These are phyloP conservation scores for Pyracantha coccinea DNA, from an alignment of 331 rosid species.

Conservation along the genomic window DNA sequence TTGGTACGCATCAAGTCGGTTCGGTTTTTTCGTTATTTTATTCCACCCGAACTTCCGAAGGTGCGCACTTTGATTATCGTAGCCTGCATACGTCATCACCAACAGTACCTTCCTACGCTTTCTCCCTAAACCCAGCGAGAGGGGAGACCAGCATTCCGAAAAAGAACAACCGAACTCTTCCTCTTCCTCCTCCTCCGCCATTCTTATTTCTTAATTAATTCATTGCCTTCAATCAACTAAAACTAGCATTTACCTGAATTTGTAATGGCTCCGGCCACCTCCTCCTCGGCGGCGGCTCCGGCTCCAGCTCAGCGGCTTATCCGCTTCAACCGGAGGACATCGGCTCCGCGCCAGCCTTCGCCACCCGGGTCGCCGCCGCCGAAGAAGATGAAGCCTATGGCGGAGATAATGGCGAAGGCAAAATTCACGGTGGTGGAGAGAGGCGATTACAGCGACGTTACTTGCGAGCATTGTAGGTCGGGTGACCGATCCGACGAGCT, in stretches of 20 bases:
- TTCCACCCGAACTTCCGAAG: not conserved
- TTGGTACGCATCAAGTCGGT: no score
- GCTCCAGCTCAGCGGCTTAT: not conserved
- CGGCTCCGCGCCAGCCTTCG: not conserved
- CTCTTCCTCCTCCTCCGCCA: not conserved
- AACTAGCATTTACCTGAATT: not conserved
- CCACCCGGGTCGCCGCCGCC: not conserved
- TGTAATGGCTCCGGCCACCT: not conserved
- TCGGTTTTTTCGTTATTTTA: no score
- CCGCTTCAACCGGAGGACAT: not conserved
- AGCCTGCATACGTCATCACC: not conserved
- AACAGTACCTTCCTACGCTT: not conserved
- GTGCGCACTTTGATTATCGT: not conserved
- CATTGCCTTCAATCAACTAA: not conserved
- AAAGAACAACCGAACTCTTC: not conserved
- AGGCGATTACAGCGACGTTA: not conserved
- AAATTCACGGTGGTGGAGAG: not conserved
- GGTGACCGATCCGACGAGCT: not conserved
- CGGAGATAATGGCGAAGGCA: not conserved
- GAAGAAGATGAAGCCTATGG: not conserved
- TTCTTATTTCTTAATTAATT: no score
- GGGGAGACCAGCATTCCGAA: not conserved
- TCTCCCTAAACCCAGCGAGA: not conserved
- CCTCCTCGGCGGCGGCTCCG: not conserved
- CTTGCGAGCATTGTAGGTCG: not conserved